Conservation (phyloP, 2,329 filamentous ascomycete genomes). For the Talaromyces sp. region DNA sequence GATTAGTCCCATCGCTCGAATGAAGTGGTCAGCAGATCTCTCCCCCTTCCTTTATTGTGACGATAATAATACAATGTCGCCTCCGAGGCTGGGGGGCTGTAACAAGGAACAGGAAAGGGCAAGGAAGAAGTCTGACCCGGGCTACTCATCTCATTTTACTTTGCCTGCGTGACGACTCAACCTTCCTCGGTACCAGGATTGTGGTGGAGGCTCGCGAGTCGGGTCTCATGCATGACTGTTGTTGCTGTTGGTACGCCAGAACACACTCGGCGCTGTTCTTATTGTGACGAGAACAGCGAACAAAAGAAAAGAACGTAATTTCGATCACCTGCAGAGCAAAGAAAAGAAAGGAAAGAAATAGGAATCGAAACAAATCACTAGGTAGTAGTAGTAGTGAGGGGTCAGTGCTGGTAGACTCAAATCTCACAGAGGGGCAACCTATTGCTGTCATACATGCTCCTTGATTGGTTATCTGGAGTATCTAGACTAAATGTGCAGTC, state of each 20-base stretch:
- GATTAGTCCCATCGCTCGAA: background rate
- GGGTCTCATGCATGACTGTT: background rate
- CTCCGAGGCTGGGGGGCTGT: background rate
- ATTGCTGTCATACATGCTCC: background rate
- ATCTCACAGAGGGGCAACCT: background rate
- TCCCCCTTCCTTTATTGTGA: background rate
- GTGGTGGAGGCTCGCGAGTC: background rate
- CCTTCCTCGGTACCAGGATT: constrained; percentile 1
- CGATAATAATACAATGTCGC: background rate
- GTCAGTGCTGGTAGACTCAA: background rate
- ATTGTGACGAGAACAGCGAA: background rate
- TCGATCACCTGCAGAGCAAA: constrained; percentile 3
- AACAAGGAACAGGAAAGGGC: background rate
- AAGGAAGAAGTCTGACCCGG: background rate
- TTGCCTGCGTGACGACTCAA: background rate
- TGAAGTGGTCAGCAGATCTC: background rate
- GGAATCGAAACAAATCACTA: background rate
- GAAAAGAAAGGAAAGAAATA: background rate
- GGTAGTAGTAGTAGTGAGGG: background rate
- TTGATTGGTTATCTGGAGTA: background rate
- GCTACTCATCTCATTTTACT: background rate
- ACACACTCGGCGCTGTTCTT: background rate
- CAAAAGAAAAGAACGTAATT: background rate
- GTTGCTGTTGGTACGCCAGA: background rate
- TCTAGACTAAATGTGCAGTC: background rate